Percentiles rank a stretch among this genome's conserved stretches.
phyloP scores from a whole-genome alignment of 2,329 filamentous ascomycete genomes.

The Calonectria naviculata region DNA sequence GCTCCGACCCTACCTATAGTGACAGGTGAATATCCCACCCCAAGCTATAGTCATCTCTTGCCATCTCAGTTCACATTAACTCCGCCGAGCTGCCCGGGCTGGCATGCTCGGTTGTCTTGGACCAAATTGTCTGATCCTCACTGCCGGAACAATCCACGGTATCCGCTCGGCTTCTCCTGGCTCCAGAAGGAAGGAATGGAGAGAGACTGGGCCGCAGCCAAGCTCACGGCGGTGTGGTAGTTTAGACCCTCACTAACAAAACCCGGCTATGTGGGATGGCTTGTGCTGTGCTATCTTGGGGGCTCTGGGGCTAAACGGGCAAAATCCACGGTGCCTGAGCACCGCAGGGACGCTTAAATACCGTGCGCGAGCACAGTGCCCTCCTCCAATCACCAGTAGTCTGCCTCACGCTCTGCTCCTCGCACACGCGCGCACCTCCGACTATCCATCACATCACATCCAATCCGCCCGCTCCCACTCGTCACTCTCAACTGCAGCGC shows the following conservation, averaged over 20 bases:
- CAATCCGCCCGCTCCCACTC: constrained; percentile 15
- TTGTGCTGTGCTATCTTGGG: constrained; percentile 4
- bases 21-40: background rate
- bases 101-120: background rate
- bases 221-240: background rate
- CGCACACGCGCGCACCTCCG: constrained; percentile 11
- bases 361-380: constrained; percentile 14
- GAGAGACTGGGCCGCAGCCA: background rate
- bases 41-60: background rate
- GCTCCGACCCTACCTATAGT: background rate
- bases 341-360: constrained; percentile 17
- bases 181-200: background rate
- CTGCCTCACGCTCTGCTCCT: constrained; percentile 10
- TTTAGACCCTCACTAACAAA: constrained; percentile 1
- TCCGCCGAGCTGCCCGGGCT: background rate
- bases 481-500: constrained; percentile 16
- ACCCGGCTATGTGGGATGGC: constrained; percentile 7
- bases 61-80: background rate
- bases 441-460: constrained; percentile 10
- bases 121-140: background rate
- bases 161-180: background rate
- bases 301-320: constrained; percentile 4
- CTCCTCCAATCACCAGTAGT: constrained; percentile 2
- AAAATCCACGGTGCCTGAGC: constrained; percentile 13
- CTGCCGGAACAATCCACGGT: background rate